phyloP scores from a whole-genome alignment of 1,284 basidiomycete species.

The Tilletia caries region DNA sequence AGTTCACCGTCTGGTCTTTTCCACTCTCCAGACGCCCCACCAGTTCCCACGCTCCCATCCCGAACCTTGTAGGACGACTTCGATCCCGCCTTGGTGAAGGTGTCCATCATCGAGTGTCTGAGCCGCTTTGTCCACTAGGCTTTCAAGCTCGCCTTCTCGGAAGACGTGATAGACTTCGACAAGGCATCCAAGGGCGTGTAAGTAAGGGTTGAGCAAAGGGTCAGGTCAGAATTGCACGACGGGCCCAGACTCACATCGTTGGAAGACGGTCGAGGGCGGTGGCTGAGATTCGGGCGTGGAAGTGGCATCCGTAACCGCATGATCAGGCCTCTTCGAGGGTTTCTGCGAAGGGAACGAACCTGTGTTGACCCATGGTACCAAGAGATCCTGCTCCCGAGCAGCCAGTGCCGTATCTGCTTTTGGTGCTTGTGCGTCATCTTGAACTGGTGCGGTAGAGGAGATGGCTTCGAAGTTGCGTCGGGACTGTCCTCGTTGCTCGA shows the following conservation, averaged over 20 bases:
- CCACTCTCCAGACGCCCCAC: constrained; percentile 53
- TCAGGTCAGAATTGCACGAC: background rate
- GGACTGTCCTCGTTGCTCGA: constrained; percentile 71
- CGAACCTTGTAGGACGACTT: constrained; percentile 26
- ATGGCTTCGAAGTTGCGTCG: constrained; percentile 39
- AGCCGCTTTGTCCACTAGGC: constrained; percentile 38
- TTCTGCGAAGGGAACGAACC: background rate
- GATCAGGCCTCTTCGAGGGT: background rate
- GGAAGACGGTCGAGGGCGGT: constrained; percentile 30
- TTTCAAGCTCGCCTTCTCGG: constrained; percentile 43
- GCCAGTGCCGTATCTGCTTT: constrained; percentile 23
- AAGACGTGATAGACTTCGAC: constrained; percentile 50
- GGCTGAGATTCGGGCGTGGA: background rate
- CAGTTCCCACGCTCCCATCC: constrained; percentile 53
- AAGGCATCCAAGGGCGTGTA: background rate
- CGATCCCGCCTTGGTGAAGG: background rate
- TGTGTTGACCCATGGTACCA: constrained; percentile 49
- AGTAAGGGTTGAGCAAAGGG: background rate
- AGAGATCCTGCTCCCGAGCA: constrained; percentile 40
- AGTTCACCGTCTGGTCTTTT: background rate
- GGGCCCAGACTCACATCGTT: constrained; percentile 32
- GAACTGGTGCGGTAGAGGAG: background rate
- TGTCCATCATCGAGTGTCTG: background rate
- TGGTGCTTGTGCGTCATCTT: constrained; percentile 18
- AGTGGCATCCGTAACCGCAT: background rate